These are phyloP conservation scores for Blastocystis sp. DNA, from an alignment of 352 stramenopile genomes.

Conservation along the genomic window DNA sequence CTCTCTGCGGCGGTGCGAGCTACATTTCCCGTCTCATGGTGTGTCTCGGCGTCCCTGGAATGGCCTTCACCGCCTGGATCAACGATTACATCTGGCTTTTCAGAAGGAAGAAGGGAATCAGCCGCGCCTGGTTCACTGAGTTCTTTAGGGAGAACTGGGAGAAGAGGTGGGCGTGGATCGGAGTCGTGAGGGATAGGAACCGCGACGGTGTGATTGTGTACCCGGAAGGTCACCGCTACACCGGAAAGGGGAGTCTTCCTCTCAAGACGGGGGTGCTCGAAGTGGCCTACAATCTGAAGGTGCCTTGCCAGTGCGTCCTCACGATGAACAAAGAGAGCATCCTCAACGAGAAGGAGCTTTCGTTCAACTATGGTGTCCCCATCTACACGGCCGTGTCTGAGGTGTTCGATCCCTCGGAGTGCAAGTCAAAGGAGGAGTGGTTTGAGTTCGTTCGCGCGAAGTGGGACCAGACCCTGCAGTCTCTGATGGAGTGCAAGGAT, in stretches of 20 bases:
- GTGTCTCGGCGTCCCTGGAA: slow-evolving; percentile 57
- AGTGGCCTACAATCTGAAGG: slow-evolving; percentile 64
- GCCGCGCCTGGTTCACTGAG: slow-evolving; percentile 40
- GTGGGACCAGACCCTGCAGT: slow-evolving; percentile 34
- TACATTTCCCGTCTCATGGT: slow-evolving; percentile 56
- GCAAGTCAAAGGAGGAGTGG: slow-evolving; percentile 46
- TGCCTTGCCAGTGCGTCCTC: slow-evolving; percentile 48
- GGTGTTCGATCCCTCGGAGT: slow-evolving; percentile 1
- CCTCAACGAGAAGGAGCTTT: slow-evolving; percentile 54
- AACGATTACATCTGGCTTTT: slow-evolving; percentile 65
- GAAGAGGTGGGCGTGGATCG: neutral
- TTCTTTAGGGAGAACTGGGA: slow-evolving; percentile 60
- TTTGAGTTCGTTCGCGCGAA: slow-evolving; percentile 18
- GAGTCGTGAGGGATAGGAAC: neutral
- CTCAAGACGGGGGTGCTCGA: slow-evolving; percentile 57
- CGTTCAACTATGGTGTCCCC: slow-evolving; percentile 5
- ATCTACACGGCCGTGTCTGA: slow-evolving; percentile 38
- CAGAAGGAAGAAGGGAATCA: slow-evolving; percentile 48
- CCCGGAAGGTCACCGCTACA: slow-evolving; percentile 61
- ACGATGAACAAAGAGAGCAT: slow-evolving; percentile 54
- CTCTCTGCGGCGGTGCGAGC: slow-evolving; percentile 48
- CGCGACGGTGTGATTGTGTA: slow-evolving; percentile 56
- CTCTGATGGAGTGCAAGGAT: slow-evolving; percentile 28
- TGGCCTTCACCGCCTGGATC: slow-evolving; percentile 58
- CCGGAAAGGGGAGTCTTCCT: slow-evolving; percentile 29